phyloP scores from a whole-genome alignment of 805 yeast genomes.

The Candida yuanshanica region DNA sequence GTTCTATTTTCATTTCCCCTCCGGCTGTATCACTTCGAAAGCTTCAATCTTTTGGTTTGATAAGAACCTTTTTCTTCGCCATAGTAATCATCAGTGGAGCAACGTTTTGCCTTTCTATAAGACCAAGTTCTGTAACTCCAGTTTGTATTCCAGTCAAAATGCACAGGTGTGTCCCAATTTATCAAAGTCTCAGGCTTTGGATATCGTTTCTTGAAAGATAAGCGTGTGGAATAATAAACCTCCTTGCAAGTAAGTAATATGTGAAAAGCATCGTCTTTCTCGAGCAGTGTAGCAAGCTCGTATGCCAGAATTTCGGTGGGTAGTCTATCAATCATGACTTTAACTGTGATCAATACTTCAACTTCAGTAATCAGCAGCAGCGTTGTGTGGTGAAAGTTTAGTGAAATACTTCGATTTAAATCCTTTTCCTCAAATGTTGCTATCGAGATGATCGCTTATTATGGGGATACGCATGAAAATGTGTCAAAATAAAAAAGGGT shows the following conservation, averaged over 20 bases:
- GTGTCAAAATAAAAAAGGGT: not conserved
- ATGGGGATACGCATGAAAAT: not conserved
- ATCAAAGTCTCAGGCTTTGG: not conserved
- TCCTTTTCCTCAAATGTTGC: not conserved
- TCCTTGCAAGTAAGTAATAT: not conserved
- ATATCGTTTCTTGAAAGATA: not conserved
- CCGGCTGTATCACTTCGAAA: too few relatives aligned
- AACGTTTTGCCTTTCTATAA: not conserved
- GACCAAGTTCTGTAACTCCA: not conserved
- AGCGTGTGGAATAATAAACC: not conserved
- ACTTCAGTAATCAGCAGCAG: too few relatives aligned
- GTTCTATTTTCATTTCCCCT: too few relatives aligned
- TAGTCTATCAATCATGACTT: not conserved
- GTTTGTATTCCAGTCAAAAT: not conserved
- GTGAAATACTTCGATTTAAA: not conserved
- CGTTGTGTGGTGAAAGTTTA: not conserved
- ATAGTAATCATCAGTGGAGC: not conserved
- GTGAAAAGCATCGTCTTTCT: not conserved
- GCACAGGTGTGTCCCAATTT: not conserved
- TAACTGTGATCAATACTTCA: too few relatives aligned
- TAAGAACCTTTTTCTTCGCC: not conserved
- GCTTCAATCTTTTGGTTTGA: not conserved
- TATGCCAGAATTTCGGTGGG: not conserved
- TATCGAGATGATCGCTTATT: not conserved
- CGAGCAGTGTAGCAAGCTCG: not conserved